A percentile compares a stretch with the other conserved stretches of the same genome.
These are phyloP conservation scores for Pichia scutulata DNA, from an alignment of 805 yeast genomes.

Conservation along the genomic window DNA sequence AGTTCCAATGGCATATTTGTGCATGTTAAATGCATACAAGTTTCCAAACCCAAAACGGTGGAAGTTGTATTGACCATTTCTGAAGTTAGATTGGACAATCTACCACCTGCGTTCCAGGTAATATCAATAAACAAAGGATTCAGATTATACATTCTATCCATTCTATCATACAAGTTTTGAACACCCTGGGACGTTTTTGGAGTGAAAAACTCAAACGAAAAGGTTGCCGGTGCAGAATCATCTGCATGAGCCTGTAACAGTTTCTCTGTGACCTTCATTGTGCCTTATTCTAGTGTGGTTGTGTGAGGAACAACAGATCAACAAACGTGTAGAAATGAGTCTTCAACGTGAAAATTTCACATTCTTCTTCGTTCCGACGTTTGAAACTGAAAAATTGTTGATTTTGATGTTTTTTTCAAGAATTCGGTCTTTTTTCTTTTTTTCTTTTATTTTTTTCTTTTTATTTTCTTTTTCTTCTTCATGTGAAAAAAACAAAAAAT, in stretches of 20 bases:
- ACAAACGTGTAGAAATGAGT: background rate
- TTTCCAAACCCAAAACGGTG: constrained; percentile 83
- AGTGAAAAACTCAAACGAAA: constrained; percentile 93
- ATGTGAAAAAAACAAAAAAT: background rate
- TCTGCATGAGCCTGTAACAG: constrained; percentile 32
- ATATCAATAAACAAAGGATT: constrained; percentile 90
- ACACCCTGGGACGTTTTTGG: constrained; percentile 98
- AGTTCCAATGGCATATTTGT: constrained; percentile 82
- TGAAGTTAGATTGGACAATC: constrained; percentile 72
- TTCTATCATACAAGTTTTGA: constrained; percentile 89
- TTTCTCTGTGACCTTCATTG: constrained; percentile 42
- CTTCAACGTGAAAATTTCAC: background rate
- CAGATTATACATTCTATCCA: constrained; percentile 93
- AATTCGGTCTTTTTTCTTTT: too few relatives aligned
- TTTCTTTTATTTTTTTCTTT: too few relatives aligned
- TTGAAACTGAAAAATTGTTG: background rate
- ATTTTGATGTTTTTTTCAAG: background rate
- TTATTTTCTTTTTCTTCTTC: background rate
- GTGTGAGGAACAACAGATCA: background rate
- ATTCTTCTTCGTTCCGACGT: background rate
- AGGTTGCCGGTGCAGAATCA: constrained; percentile 48
- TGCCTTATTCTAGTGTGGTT: background rate
- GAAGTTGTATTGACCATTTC: constrained; percentile 91
- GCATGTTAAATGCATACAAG: constrained; percentile 97
- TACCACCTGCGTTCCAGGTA: constrained; percentile 98